A percentile compares a stretch with the other conserved stretches of the same genome.
These are phyloP conservation scores for Fusarium continuum DNA, from an alignment of 2,329 filamentous ascomycete species.

Conservation along the genomic window DNA sequence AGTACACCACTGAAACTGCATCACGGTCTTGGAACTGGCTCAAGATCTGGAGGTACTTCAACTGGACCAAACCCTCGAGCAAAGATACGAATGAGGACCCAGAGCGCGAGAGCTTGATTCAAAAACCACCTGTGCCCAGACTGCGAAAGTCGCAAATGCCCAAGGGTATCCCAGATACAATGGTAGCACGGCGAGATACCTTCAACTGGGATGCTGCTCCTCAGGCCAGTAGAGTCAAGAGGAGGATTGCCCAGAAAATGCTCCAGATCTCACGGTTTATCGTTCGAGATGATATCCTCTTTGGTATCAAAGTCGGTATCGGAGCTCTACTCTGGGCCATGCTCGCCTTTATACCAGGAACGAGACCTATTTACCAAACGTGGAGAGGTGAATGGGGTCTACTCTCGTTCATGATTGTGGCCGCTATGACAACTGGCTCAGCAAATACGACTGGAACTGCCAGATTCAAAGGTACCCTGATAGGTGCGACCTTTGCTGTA, in stretches of 20 bases:
- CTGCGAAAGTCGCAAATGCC: conserved; percentile 65
- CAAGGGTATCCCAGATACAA: conserved; percentile 63
- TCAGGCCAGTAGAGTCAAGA: conserved; percentile 55
- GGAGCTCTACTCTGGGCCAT: conserved; percentile 90
- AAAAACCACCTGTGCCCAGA: conserved; percentile 53
- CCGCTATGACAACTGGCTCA: conserved; percentile 95
- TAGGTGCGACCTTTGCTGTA: conserved; percentile 80
- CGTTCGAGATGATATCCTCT: conserved; percentile 68
- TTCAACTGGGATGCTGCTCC: conserved; percentile 66
- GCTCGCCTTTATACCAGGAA: conserved; percentile 83
- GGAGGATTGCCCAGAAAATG: conserved; percentile 56
- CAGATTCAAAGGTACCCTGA: conserved; percentile 84
- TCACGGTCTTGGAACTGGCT: conserved; percentile 84
- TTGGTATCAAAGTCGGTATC: conserved; percentile 91
- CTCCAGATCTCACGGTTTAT: conserved; percentile 59
- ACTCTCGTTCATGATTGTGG: conserved; percentile 97
- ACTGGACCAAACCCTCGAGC: conserved; percentile 3
- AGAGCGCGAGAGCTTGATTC: conserved; percentile 55
- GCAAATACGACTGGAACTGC: conserved; percentile 92
- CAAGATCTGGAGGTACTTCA: conserved; percentile 71
- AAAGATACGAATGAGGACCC: conserved; percentile 47
- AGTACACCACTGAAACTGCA: conserved; percentile 71
- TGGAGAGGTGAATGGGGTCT: conserved; percentile 98
- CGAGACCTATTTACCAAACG: conserved; percentile 80
- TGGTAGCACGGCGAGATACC: conserved; percentile 62